These are phyloP conservation scores for Aspergillus ruber DNA, from an alignment of 2,329 filamentous ascomycete species.

Conservation along the genomic window DNA sequence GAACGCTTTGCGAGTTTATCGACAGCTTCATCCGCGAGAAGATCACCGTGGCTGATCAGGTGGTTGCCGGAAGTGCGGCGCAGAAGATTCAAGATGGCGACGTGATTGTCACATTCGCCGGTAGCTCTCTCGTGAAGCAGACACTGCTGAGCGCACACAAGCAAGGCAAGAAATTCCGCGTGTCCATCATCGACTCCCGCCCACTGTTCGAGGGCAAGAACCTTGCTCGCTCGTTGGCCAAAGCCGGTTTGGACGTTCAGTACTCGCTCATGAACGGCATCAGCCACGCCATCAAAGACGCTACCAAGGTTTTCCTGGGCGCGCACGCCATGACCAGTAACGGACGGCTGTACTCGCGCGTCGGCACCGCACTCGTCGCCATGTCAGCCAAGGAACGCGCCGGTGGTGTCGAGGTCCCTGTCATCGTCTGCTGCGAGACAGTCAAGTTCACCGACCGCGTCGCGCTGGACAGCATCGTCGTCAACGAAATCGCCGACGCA, in stretches of 20 bases:
- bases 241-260: conserved; percentile 66
- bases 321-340: conserved; percentile 96
- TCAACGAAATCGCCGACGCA: conserved; percentile 82
- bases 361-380: conserved; percentile 80
- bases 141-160: conserved; percentile 66
- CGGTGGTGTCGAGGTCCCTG: conserved; percentile 59
- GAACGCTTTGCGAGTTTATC: conserved; percentile 69
- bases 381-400: conserved; percentile 64
- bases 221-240: conserved; percentile 64
- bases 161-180: conserved; percentile 68
- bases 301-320: conserved; percentile 71
- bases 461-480: conserved; percentile 83
- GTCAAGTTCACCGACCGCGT: conserved; percentile 92
- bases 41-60: conserved; percentile 76
- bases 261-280: conserved; percentile 78
- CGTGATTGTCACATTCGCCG: conserved; percentile 78
- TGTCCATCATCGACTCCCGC: conserved; percentile 74
- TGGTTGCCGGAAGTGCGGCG: conserved; percentile 71
- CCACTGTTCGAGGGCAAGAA: conserved; percentile 64
- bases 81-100: conserved; percentile 72
- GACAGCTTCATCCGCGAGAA: conserved; percentile 87
- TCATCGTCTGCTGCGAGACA: conserved; percentile 86
- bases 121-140: conserved; percentile 78
- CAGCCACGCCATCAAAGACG: conserved; percentile 63
- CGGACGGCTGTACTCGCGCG: conserved; percentile 78